A percentile compares a stretch with the other conserved stretches of the same genome.
These are phyloP conservation scores for Eragrostis curvula DNA, from an alignment of 176 grass and related monocot genomes.

Conservation along the genomic window DNA sequence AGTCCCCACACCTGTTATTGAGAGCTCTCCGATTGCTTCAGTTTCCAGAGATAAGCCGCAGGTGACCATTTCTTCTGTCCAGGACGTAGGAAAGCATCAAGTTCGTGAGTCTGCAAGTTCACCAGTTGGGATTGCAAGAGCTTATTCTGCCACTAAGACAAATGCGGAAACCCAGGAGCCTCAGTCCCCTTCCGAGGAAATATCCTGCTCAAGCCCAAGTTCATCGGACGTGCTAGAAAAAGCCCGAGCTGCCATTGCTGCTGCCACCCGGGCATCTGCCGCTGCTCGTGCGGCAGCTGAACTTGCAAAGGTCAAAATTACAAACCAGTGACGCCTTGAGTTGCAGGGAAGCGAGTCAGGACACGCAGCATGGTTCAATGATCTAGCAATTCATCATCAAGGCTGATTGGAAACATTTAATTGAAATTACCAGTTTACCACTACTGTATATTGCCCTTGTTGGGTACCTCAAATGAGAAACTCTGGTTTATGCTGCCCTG, in stretches of 20 bases:
- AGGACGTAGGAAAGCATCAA: constrained; percentile 46
- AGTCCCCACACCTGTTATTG: constrained; percentile 28
- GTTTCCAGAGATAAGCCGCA: constrained; percentile 38
- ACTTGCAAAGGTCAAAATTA: constrained; percentile 77
- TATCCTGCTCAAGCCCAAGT: constrained; percentile 43
- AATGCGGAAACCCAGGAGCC: constrained; percentile 21
- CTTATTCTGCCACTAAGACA: constrained; percentile 20
- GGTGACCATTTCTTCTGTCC: constrained; percentile 8
- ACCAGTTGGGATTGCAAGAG: constrained; percentile 31
- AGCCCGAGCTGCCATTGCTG: constrained; percentile 73
- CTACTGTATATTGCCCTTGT: constrained; percentile 14
- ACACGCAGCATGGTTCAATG: not conserved
- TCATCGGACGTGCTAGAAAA: constrained; percentile 69
- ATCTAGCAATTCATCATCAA: not conserved
- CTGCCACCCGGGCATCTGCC: constrained; percentile 73
- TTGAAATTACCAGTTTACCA: not conserved
- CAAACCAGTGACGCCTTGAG: constrained; percentile 18
- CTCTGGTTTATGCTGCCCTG: not conserved
- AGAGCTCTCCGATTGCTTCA: constrained; percentile 41
- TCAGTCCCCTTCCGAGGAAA: constrained; percentile 37
- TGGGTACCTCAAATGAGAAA: not conserved
- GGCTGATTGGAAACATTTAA: not conserved
- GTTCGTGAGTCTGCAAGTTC: constrained; percentile 37
- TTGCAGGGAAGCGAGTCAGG: not conserved
- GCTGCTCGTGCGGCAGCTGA: constrained; percentile 77